Evolutionary conservation across 208 protist species (phyloP).

Genomic region (Wallacemonas sp.): DNA sequence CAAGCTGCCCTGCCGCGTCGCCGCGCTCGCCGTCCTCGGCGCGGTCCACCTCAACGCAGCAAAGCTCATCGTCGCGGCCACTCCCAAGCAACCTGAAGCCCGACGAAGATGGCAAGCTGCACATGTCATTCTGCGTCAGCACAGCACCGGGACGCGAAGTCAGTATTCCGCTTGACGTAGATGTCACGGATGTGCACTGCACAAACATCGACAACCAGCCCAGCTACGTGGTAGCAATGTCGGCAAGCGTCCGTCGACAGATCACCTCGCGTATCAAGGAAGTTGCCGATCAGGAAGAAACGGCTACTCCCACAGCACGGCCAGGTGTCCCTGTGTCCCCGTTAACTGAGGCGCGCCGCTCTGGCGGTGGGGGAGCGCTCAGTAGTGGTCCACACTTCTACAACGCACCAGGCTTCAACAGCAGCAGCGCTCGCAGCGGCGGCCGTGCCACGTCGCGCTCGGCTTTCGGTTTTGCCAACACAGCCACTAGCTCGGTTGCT

Average conservation of each 20-base stretch:
- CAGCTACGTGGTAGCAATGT: constrained; percentile 78
- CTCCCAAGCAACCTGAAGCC: constrained; percentile 25
- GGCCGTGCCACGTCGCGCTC: not conserved
- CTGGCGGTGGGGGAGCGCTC: not conserved
- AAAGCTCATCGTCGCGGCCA: constrained; percentile 16
- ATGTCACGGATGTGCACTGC: constrained; percentile 74
- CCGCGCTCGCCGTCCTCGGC: constrained; percentile 30
- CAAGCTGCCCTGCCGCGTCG: not conserved
- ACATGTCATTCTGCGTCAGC: constrained; percentile 72
- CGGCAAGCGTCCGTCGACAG: constrained; percentile 62
- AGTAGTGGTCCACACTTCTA: constrained; percentile 31
- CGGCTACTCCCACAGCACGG: not conserved
- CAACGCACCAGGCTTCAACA: constrained; percentile 21
- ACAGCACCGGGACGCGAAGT: constrained; percentile 51
- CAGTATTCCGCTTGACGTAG: constrained; percentile 73
- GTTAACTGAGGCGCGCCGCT: constrained; percentile 4
- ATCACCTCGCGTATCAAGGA: constrained; percentile 68
- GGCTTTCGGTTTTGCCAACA: not conserved
- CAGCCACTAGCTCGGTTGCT: not conserved
- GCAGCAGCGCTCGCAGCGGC: not conserved
- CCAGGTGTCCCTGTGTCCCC: constrained; percentile 6
- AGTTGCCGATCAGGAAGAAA: constrained; percentile 29
- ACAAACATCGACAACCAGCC: constrained; percentile 74
- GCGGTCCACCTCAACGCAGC: constrained; percentile 27
- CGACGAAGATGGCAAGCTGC: constrained; percentile 65